Evolutionary conservation across 371 early-diverging fungal species (phyloP).

Genomic region (Mucor indicus): DNA sequence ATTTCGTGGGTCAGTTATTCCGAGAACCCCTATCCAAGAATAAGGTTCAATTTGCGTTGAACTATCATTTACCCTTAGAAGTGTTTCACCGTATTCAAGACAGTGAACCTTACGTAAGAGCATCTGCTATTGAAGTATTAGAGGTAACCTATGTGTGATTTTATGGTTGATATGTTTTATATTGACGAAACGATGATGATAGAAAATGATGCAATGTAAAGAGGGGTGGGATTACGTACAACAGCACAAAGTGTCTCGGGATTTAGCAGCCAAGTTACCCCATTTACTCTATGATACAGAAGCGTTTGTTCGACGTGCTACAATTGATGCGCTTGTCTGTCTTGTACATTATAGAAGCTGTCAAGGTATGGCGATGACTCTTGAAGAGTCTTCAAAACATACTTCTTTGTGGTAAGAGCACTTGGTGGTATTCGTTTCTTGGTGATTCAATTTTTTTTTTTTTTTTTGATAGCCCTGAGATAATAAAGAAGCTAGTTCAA

Average conservation of each 20-base stretch:
- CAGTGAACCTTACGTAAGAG: conserved; percentile 55
- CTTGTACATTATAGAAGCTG: conserved; percentile 47
- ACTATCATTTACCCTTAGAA: conserved; percentile 38
- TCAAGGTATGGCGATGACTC: conserved; percentile 30
- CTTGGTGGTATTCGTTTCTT: not conserved
- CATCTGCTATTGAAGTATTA: conserved; percentile 48
- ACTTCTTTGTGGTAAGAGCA: conserved; percentile 26
- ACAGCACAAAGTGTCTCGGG: conserved; percentile 21
- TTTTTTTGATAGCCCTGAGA: conserved; percentile 24
- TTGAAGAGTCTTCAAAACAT: conserved; percentile 5
- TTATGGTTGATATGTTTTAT: not conserved
- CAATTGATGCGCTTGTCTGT: conserved; percentile 54
- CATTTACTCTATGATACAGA: conserved; percentile 53
- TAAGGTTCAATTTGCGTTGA: conserved; percentile 47
- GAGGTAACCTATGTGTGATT: conserved; percentile 21
- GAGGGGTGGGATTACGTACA: conserved; percentile 43
- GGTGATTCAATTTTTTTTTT: not conserved
- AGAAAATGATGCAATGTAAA: conserved; percentile 31
- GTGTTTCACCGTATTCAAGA: conserved; percentile 50
- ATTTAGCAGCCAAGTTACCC: conserved; percentile 35
- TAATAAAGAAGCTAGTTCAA: conserved; percentile 43
- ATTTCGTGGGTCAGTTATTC: conserved; percentile 55
- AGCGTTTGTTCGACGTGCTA: conserved; percentile 59
- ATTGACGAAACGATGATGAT: not conserved
- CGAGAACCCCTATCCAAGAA: conserved; percentile 7